Evolutionary conservation across 2,329 filamentous ascomycete species (phyloP).

Genomic region (Claviceps paspali): DNA sequence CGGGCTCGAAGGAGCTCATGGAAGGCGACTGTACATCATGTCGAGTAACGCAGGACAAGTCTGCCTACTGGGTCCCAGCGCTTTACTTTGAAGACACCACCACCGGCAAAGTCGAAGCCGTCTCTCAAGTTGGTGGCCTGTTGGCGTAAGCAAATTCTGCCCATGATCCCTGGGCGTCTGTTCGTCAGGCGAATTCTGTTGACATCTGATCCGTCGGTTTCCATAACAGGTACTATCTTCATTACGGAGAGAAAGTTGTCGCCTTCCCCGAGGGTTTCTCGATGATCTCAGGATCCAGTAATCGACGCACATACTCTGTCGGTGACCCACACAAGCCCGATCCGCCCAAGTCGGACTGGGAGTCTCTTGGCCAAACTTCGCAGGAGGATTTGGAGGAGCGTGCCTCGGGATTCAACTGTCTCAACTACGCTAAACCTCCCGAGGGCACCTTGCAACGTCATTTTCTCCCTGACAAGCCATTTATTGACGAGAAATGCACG

Average conservation of each 20-base stretch:
- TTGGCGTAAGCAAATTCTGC: constrained; percentile 49
- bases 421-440: constrained; percentile 55
- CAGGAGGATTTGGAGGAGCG: constrained; percentile 63
- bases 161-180: background rate
- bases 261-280: constrained; percentile 66
- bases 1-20: constrained; percentile 41
- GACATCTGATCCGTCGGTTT: too few species aligned
- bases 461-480: constrained; percentile 63
- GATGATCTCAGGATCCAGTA: constrained; percentile 65
- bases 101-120: constrained; percentile 51
- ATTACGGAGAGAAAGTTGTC: constrained; percentile 47
- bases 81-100: constrained; percentile 58
- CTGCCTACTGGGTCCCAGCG: constrained; percentile 73
- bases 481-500: constrained; percentile 65
- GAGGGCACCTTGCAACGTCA: constrained; percentile 73
- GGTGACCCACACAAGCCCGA: constrained; percentile 51
- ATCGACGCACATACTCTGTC: constrained; percentile 53
- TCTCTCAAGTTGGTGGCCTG: constrained; percentile 67
- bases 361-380: constrained; percentile 39
- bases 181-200: background rate
- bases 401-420: constrained; percentile 85
- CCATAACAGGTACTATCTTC: constrained; percentile 82
- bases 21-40: constrained; percentile 64
- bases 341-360: constrained; percentile 56
- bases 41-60: constrained; percentile 64